Base-by-base conservation (phyloP, 352 stramenopile genomes). In the Phytophthora aleatoria region DNA sequence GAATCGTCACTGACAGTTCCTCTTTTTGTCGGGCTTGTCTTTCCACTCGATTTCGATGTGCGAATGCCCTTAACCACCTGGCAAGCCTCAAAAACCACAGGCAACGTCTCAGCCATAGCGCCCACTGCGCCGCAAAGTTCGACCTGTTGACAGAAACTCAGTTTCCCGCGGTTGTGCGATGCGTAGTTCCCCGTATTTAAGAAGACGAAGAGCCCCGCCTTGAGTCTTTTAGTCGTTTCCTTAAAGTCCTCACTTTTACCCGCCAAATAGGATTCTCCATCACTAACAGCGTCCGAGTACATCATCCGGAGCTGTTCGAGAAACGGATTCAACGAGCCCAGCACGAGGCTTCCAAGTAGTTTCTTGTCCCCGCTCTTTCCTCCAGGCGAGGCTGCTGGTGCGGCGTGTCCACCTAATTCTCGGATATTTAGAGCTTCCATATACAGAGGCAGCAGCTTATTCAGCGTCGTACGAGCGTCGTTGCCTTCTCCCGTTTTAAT, bases 401-500 rank as follows among this genome's bases (percentile, higher is more conserved):
- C 5, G 11, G 35, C 12, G 43, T 50, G 20, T 33, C n/a, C 43
- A 20, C 24, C 20, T 2, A 50, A 9, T n/a, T 31, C 43, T 33
- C 20, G 20, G n/a, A 50, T 20, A 26, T 49, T 49, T 16, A 49
- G 43, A 0, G 43, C 43, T 11, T 30, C 24, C 43, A 50, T 50
- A 20, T 50, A 50, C 24, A 50, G 43, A 50, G 43, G 43, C 43
- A 50, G 27, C 3, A 50, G 43, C 10, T 50, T 33, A 20, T 50
- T 50, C 24, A 50, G 24, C 13, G 43, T 50, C 43, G 43, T 50
- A 7, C 43, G 43, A 2, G 43, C 43, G 13, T 50, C 27, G 43
- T 50, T 50, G 20, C 43, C 43, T 31, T 50, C 43, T 15, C 43
- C 43, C 8, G 11, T 30, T n/a, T 12, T 31, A 16, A 50, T 50